phyloP scores from a whole-genome alignment of 495 filamentous ascomycete species.

The Penicillium silybi region DNA sequence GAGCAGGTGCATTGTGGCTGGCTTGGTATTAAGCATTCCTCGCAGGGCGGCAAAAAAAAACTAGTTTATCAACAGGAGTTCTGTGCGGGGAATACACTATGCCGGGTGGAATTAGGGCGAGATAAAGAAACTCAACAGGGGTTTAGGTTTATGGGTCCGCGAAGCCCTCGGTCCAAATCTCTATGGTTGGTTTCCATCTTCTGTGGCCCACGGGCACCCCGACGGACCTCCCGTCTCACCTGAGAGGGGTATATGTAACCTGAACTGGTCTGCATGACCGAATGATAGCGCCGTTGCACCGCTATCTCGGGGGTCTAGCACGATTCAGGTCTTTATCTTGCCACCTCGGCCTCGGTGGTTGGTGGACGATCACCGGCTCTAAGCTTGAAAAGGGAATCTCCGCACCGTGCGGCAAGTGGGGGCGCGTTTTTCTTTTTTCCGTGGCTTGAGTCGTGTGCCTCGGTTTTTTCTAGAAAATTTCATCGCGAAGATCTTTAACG shows the following conservation, averaged over 20 bases:
- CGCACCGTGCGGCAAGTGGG: constrained; percentile 1
- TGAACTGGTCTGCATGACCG: not conserved
- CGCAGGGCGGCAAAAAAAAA: not conserved
- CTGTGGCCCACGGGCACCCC: constrained; percentile 2
- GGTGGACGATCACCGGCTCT: constrained; percentile 1
- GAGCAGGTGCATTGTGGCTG: constrained; percentile 7
- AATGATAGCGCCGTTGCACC: constrained; percentile 8
- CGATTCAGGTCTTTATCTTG: constrained; percentile 10
- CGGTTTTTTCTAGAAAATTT: not conserved
- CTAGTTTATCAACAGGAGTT: constrained; percentile 9
- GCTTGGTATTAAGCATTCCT: constrained; percentile 6
- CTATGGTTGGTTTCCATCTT: not conserved
- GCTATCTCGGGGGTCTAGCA: constrained; percentile 9
- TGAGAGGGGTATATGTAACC: constrained; percentile 17
- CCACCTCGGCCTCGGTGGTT: constrained; percentile 10
- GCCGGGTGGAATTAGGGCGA: not conserved
- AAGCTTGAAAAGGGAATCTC: not conserved
- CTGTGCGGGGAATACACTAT: constrained; percentile 4
- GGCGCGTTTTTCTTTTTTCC: not conserved
- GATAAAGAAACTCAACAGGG: constrained; percentile 2
- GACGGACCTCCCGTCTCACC: constrained; percentile 16
- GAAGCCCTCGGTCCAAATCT: not conserved
- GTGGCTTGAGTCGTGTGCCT: constrained; percentile 1
- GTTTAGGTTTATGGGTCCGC: not conserved
- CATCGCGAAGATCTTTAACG: too few relatives aligned